A percentile compares a stretch with the other conserved stretches of the same genome.
These are phyloP conservation scores for Acanthamoeba lenticulata DNA, from an alignment of 208 protist species.

Conservation along the genomic window DNA sequence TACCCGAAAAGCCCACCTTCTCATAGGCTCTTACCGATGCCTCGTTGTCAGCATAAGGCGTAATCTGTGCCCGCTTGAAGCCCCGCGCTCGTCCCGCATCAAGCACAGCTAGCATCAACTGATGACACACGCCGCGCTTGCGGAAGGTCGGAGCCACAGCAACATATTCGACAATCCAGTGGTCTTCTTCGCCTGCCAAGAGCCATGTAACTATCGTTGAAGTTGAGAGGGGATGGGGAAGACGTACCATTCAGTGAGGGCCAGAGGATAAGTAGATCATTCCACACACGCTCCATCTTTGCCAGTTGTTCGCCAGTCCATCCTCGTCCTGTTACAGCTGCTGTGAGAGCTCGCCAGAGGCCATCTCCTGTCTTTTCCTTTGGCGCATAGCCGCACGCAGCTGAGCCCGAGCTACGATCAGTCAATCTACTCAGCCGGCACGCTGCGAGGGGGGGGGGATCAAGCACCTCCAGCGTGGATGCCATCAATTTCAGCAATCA, in stretches of 20 bases:
- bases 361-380: background rate
- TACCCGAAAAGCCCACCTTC: background rate
- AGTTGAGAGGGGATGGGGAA: background rate
- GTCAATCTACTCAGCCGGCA: too few relatives aligned
- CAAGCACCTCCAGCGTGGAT: background rate
- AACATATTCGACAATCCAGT: conserved; percentile 39
- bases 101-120: background rate
- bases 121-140: background rate
- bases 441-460: background rate
- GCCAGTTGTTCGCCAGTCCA: background rate
- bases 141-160: background rate
- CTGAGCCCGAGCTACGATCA: too few relatives aligned
- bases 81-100: background rate
- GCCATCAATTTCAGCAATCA: background rate
- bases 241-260: background rate
- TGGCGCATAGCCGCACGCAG: background rate
- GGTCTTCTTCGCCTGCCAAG: background rate
- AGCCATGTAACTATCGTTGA: too few relatives aligned
- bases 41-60: conserved; percentile 6
- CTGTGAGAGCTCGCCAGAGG: background rate
- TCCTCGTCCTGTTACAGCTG: background rate
- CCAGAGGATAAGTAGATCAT: background rate
- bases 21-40: conserved; percentile 23
- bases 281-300: background rate
- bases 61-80: conserved; percentile 40